Base-by-base conservation (phyloP, 1,139 yeast species). In the Meyerozyma smithsonii region DNA sequence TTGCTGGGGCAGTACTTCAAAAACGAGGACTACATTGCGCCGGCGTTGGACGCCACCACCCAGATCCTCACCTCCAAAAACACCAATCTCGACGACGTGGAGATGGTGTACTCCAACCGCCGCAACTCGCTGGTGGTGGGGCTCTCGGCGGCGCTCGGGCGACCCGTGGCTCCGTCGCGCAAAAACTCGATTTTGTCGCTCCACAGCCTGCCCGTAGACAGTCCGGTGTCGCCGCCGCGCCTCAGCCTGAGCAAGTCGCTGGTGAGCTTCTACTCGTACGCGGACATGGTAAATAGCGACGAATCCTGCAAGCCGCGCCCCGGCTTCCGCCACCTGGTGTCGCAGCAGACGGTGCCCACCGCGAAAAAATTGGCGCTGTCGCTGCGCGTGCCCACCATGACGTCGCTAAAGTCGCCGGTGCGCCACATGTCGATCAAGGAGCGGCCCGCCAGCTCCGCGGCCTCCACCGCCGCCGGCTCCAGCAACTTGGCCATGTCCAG, bases 1-100 rank as follows among this genome's bases (percentile, higher is more conserved):
- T 48, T 61, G 40, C 43, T 54, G n/a, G 62, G 62, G 32, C 54
- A 40, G 34, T 50, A 41, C 36, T 57, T 66, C 42, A 63, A 64
- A 42, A 62, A 59, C 33, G 75, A 86, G 55, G 88, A 86, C 58
- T 79, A 69, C 50, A 84, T 86, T 38, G 89, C 95, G 1, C 89
- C 96, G 2, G 89, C 89, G 8, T 68, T 88, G 54, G 95, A 86
- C 54, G 90, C 90, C 8, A 75, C 90, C 19, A 77, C 92, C 3
- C 72, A 79, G 36, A 72, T 83, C 28, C 69, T 85, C 38, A 72
- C 74, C 33, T 81, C 79, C 50, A 64, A 74, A 34, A 61, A 67
- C 39, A 68, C 84, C 11, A 77, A 81, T 51, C 69, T 84, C 46
- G 84, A 81, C 51, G 74, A 77, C 43, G 78, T 84, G 17, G 92